A percentile compares a stretch with the other conserved stretches of the same genome.
These are phyloP conservation scores for Neoarthrinium moseri DNA, from an alignment of 2,329 filamentous ascomycete species.

Conservation along the genomic window DNA sequence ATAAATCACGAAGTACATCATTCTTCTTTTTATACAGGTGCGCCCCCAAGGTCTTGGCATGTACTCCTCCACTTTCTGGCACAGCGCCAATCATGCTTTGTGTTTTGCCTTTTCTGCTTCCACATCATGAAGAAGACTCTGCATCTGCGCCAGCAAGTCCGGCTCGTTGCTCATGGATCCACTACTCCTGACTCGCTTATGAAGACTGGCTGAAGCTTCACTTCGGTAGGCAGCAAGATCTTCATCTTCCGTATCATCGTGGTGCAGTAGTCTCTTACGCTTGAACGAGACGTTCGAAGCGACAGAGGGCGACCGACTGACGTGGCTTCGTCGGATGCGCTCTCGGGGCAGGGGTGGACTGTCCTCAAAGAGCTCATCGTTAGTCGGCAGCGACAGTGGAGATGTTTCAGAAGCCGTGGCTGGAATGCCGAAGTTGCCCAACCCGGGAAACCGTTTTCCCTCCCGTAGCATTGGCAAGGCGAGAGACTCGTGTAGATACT, in stretches of 20 bases:
- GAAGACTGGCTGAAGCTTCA: conserved; percentile 16
- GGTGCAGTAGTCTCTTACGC: conserved; percentile 20
- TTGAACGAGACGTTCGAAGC: conserved; percentile 16
- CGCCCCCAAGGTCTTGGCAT: too few species aligned
- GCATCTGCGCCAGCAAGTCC: conserved; percentile 25
- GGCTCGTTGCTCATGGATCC: conserved; percentile 15
- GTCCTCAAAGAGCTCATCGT: conserved; percentile 7
- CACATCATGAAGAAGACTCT: conserved; percentile 21
- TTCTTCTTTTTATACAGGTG: neutral
- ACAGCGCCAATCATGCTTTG: neutral
- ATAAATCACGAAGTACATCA: neutral
- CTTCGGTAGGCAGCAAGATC: conserved; percentile 19
- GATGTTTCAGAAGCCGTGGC: conserved; percentile 17
- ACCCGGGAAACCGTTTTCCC: conserved; percentile 36
- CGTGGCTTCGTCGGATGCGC: conserved; percentile 3
- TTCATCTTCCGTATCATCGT: conserved; percentile 15
- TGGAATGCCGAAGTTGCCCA: conserved; percentile 35
- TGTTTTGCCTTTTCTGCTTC: conserved; percentile 11
- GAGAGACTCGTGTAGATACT: conserved; percentile 51
- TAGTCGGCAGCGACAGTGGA: conserved; percentile 15
- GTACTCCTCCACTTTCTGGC: neutral
- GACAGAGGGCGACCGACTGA: conserved; percentile 19
- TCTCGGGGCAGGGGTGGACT: conserved; percentile 9
- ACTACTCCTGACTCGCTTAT: conserved; percentile 23
- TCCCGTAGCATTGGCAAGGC: conserved; percentile 43